Evolutionary conservation across 2,329 filamentous ascomycete species (phyloP).

Genomic region (Monascus ruber): DNA sequence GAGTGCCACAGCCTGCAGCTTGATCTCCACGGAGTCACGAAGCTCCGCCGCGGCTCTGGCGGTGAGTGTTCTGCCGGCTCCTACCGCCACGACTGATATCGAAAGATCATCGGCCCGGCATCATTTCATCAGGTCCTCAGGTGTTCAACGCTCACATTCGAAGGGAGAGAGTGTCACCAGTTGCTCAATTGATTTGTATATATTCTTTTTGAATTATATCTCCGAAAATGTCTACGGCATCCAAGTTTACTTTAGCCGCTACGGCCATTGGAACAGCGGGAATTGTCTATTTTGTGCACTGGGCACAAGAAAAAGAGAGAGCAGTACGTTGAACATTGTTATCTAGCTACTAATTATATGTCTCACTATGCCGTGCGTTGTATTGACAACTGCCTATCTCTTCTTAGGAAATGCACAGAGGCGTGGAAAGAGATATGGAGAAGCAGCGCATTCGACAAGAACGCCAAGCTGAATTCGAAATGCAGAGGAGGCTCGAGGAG

Average conservation of each 20-base stretch:
- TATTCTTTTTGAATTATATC: background rate
- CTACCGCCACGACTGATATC: slow-evolving; percentile 14
- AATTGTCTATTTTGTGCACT: slow-evolving; percentile 80
- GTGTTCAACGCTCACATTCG: too few relatives aligned
- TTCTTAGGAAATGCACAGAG: slow-evolving; percentile 75
- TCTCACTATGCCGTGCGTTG: background rate
- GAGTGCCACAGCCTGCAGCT: slow-evolving; percentile 15
- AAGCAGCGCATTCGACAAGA: slow-evolving; percentile 84
- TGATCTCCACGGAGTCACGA: slow-evolving; percentile 17
- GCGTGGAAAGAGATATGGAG: slow-evolving; percentile 89
- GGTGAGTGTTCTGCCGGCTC: slow-evolving; percentile 23
- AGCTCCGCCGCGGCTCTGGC: slow-evolving; percentile 15
- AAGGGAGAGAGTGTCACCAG: too few relatives aligned
- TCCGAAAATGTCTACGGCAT: slow-evolving; percentile 67
- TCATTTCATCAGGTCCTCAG: too few relatives aligned
- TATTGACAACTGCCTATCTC: slow-evolving; percentile 5
- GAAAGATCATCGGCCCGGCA: too few relatives aligned
- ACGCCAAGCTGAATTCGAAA: slow-evolving; percentile 85
- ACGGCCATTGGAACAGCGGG: slow-evolving; percentile 65
- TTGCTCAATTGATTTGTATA: too few relatives aligned
- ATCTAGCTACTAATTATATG: background rate
- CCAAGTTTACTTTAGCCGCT: slow-evolving; percentile 70
- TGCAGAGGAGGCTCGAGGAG: slow-evolving; percentile 73
- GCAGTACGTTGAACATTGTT: slow-evolving; percentile 46
- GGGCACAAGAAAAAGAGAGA: slow-evolving; percentile 73